phyloP scores from a whole-genome alignment of 1,284 basidiomycete genomes.

The Boletus hoseneyae region DNA sequence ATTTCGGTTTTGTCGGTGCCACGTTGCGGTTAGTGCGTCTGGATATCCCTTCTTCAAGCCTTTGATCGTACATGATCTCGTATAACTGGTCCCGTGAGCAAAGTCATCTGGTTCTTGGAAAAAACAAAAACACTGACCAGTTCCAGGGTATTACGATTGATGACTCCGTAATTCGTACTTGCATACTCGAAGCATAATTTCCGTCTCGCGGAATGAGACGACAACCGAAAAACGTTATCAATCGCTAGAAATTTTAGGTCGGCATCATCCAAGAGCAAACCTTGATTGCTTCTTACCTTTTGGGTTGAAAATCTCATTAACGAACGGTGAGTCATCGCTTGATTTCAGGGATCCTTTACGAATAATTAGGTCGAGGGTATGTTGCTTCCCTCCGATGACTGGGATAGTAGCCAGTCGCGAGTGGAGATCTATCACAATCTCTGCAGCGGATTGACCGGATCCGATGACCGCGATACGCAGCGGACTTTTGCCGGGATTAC shows the following conservation, averaged over 20 bases:
- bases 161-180: constrained; percentile 55
- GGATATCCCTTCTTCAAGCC: constrained; percentile 44
- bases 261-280: neutral
- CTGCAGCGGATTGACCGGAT: constrained; percentile 53
- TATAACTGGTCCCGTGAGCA: constrained; percentile 39
- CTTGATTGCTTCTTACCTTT: constrained; percentile 34
- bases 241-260: constrained; percentile 33
- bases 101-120: neutral
- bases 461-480: constrained; percentile 52
- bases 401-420: constrained; percentile 38
- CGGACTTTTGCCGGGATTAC: constrained; percentile 24
- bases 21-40: constrained; percentile 28
- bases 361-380: constrained; percentile 52
- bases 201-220: constrained; percentile 36
- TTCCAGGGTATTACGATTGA: constrained; percentile 47
- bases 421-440: constrained; percentile 51
- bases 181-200: constrained; percentile 44
- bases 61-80: constrained; percentile 54
- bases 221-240: constrained; percentile 39
- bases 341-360: constrained; percentile 52
- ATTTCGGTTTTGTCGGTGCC: constrained; percentile 26
- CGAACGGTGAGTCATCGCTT: constrained; percentile 56
- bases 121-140: constrained; percentile 31
- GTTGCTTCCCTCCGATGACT: constrained; percentile 23
- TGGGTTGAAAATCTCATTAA: constrained; percentile 60